A percentile compares a stretch with the other conserved stretches of the same genome.
Conservation (phyloP, 2,329 filamentous ascomycete species). For the Apiospora hydei region DNA sequence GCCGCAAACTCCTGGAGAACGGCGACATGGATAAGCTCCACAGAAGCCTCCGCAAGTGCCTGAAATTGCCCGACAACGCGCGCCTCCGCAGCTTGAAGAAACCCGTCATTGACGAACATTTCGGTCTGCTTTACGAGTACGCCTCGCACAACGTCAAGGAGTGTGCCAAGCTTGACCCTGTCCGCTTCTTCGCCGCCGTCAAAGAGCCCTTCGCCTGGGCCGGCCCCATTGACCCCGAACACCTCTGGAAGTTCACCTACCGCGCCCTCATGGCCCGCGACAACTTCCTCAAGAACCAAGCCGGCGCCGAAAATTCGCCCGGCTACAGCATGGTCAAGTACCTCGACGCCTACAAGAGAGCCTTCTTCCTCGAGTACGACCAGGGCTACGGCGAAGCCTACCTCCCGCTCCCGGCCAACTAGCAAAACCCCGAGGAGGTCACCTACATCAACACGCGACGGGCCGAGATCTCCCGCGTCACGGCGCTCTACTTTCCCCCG, state of each 20-base stretch:
- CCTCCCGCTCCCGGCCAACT: neutral
- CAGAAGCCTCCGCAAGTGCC: neutral
- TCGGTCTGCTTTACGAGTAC: neutral
- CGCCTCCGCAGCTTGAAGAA: neutral
- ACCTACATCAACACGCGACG: no score
- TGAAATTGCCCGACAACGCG: accelerated
- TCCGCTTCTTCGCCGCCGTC: neutral
- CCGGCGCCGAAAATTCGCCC: neutral
- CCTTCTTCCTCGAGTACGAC: neutral
- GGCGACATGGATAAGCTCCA: neutral
- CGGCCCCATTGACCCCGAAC: neutral
- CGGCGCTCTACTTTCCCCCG: neutral
- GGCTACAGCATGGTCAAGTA: neutral
- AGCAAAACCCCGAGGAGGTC: neutral
- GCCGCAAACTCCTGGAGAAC: neutral
- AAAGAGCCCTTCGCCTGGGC: neutral
- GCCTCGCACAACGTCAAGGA: neutral
- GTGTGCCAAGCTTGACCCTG: neutral
- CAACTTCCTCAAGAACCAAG: neutral
- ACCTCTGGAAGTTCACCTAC: neutral
- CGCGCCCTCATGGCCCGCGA: neutral
- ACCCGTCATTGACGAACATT: neutral
- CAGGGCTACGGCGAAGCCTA: neutral
- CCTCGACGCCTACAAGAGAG: neutral
- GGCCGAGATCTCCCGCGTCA: neutral